Base-by-base conservation (phyloP, 169 alveolate genomes). In the Plasmodium vinckei region DNA sequence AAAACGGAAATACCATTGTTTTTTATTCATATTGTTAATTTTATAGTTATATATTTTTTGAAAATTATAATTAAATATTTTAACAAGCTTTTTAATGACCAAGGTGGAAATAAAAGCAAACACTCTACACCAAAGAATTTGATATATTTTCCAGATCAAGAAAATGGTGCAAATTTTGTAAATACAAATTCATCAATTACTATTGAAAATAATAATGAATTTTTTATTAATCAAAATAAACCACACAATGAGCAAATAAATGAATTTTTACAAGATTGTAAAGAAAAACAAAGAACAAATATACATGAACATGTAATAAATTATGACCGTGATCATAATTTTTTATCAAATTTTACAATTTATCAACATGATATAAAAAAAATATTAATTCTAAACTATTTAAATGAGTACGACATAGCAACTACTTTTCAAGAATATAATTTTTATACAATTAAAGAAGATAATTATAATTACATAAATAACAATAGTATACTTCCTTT, bases 401-500 rank as follows among this genome's bases (percentile, higher is more conserved):
- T 82, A 42, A 67, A 82, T 70, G 53, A 82, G 17, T 67, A 67
- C 25, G 49, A 65, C 54, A 56, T 82, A 7, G 33, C 63, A 53
- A 49, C 2, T 27, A 61, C 67, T 9, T 82, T 67, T 47, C 13
- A 33, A 54, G 56, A 25, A 19, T 82, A 27, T 33, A 82, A 82
- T 70, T 82, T 82, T 59, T 33, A 15, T 59, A 82, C 90, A 53
- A 25, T 82, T 19, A 82, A 82, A 27, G 82, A 65, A 59, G 82
- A 82, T 82, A 82, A 56, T 67, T 82, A 53, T 56, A 39, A 54
- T 19, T 82, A 82, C 4, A 47, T 82, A 46, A 67, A 67, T 70
- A 82, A 67, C 12, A 59, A 82, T 71, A 82, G 57, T 15, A 53
- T 82, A 15, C 51, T 67, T 54, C 51, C 84, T 6, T 33, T 82